A percentile compares a stretch with the other conserved stretches of the same genome.
These are phyloP conservation scores for Yamadazyma epiphylla DNA, from an alignment of 1,139 yeast genomes.

Conservation along the genomic window DNA sequence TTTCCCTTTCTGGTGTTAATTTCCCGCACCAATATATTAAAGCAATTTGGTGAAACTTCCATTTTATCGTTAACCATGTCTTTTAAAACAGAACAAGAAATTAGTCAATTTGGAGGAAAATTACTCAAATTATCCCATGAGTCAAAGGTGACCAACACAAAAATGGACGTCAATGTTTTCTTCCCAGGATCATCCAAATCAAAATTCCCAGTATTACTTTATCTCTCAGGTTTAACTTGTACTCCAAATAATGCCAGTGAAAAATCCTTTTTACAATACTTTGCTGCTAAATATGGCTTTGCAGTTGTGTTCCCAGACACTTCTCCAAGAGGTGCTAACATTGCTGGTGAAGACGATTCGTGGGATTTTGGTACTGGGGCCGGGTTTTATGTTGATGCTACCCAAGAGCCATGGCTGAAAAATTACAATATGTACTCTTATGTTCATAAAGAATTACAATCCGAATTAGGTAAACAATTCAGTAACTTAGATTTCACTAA, in stretches of 20 bases:
- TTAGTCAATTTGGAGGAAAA: conserved; percentile 71
- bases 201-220: conserved; percentile 68
- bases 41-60: too few species aligned
- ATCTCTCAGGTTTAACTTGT: conserved; percentile 88
- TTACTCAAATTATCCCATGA: conserved; percentile 72
- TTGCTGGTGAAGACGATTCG: conserved; percentile 75
- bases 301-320: conserved; percentile 94
- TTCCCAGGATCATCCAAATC: conserved; percentile 51
- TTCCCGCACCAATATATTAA: too few species aligned
- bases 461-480: conserved; percentile 42
- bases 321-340: conserved; percentile 89
- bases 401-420: conserved; percentile 62
- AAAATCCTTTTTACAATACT: conserved; percentile 83
- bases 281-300: conserved; percentile 78
- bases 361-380: conserved; percentile 97
- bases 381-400: conserved; percentile 88
- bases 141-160: conserved; percentile 60
- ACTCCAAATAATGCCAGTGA: conserved; percentile 94
- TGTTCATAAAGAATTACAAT: conserved; percentile 69
- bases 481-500: conserved; percentile 51
- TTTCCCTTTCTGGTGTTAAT: too few species aligned
- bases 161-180: conserved; percentile 81
- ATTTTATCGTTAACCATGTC: conserved; percentile 35
- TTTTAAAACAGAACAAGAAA: conserved; percentile 53
- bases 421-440: conserved; percentile 88